phyloP scores from a whole-genome alignment of 164 flowering plant genomes.

The Cinnamomum chago region DNA sequence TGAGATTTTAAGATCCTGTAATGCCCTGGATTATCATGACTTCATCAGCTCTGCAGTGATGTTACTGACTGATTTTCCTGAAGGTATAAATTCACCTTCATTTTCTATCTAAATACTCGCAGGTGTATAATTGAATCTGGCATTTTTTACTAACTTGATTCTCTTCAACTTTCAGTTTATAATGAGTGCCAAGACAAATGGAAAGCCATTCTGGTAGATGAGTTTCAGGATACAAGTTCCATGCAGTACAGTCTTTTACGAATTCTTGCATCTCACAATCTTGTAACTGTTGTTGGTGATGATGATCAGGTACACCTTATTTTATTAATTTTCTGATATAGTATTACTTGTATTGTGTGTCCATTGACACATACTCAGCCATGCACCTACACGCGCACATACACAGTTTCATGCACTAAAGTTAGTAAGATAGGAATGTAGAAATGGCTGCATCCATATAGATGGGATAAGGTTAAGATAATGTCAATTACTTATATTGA shows the following conservation, averaged over 20 bases:
- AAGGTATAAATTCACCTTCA: slow-evolving; percentile 41
- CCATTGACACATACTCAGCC: too few species aligned
- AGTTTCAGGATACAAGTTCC: slow-evolving; percentile 95
- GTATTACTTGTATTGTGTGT: not conserved
- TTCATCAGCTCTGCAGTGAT: slow-evolving; percentile 74
- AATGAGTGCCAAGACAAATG: slow-evolving; percentile 64
- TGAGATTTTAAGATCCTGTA: slow-evolving; percentile 67
- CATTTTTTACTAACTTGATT: not conserved
- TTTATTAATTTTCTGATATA: not conserved
- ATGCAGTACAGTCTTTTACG: slow-evolving; percentile 75
- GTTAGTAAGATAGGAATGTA: too few species aligned
- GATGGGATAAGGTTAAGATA: too few species aligned
- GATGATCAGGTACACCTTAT: slow-evolving; percentile 78
- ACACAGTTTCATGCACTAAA: too few species aligned
- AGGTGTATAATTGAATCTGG: not conserved
- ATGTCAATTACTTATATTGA: too few species aligned
- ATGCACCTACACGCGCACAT: too few species aligned
- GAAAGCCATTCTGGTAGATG: slow-evolving; percentile 87
- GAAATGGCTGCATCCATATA: too few species aligned
- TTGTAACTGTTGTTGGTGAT: slow-evolving; percentile 88
- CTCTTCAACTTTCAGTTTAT: slow-evolving; percentile 33
- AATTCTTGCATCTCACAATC: slow-evolving; percentile 71
- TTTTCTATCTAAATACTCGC: not conserved
- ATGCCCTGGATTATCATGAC: slow-evolving; percentile 97
- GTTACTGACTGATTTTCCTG: slow-evolving; percentile 71